Evolutionary conservation across 495 filamentous ascomycete genomes (phyloP), one percentile per base, ranked within the genome.

Genomic region (Penicillium parvum): DNA sequence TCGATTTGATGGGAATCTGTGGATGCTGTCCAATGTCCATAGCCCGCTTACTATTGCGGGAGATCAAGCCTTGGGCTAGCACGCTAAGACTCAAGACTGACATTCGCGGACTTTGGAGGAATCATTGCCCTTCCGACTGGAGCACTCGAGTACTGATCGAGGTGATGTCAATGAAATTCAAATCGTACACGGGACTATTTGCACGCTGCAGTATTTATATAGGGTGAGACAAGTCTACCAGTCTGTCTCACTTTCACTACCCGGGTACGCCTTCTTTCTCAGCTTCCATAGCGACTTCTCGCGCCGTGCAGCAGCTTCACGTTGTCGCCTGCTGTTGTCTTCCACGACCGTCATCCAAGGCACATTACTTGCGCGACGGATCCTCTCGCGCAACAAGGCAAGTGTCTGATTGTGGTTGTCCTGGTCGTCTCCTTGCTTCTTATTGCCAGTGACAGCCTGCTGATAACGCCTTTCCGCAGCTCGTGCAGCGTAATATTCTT

Each of bases 331-430:
- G 26, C 63, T 61, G 20, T 61, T 53, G 34, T 66, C 66, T 30
- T 73, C 69, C 19, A 69, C 53, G 16, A 73, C 70, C 16, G 55
- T 71, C 68, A 72, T 68, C 60, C 63, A 73, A n/a, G 70, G 70
- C 20, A 68, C 64, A 28, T 65, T 62, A 39, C 67, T 69, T 7
- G 66, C 66, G 3, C 65, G 61, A 2, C 60, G 58, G 2, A 72
- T 55, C 4, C 70, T 48, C 33, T 68, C 63, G 21, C 58, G 55
- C 15, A 72, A 43, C 2, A 50, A 32, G 1, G 55, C 48, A 20
- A 62, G 51, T 6, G 56, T 49, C 14, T 58, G 39, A 8, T 46
- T 45, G 5, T 59, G 54, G n/a, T 43, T 22, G 29, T 46, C 42
- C 41, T 57, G 10, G 3, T 41, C 53, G 27, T 23, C 50, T 9